phyloP scores from a whole-genome alignment of 2,329 filamentous ascomycete genomes.

The Alternaria novae-zelandiae region DNA sequence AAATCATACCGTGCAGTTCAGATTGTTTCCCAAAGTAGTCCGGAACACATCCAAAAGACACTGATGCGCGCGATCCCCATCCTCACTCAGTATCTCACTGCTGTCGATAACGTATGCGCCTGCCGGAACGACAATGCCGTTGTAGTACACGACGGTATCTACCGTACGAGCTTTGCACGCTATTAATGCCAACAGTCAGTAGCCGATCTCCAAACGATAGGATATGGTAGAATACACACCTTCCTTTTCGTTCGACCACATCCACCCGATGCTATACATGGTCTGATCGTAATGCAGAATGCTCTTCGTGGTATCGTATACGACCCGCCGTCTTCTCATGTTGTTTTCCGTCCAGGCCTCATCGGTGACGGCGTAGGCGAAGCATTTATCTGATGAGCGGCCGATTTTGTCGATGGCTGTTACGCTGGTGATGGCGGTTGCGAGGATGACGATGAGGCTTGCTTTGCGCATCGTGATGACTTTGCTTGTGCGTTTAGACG shows the following conservation, averaged over 20 bases:
- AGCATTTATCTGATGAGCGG: not conserved
- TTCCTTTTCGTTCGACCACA: not conserved
- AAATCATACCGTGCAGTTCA: not conserved
- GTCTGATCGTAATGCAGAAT: not conserved
- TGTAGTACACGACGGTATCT: constrained; percentile 1
- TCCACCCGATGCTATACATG: constrained; percentile 3
- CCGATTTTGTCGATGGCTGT: constrained; percentile 2
- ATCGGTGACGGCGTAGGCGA: not conserved
- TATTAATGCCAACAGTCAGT: not conserved
- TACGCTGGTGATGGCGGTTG: not conserved
- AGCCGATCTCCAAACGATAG: not conserved
- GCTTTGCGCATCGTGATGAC: not conserved
- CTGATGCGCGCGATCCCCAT: not conserved
- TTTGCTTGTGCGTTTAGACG: not conserved
- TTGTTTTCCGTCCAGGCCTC: not conserved
- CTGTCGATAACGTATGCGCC: constrained; percentile 7
- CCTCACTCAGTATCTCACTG: not conserved
- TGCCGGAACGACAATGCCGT: not conserved
- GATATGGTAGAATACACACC: not conserved
- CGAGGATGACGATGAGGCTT: not conserved
- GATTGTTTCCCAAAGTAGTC: not conserved
- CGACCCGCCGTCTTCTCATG: not conserved
- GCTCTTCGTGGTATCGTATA: constrained; percentile 1
- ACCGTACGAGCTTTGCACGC: not conserved
- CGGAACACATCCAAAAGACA: constrained; percentile 1